Conservation (phyloP, 108 stramenopile species). For the Fistulifera pelliculosa region DNA sequence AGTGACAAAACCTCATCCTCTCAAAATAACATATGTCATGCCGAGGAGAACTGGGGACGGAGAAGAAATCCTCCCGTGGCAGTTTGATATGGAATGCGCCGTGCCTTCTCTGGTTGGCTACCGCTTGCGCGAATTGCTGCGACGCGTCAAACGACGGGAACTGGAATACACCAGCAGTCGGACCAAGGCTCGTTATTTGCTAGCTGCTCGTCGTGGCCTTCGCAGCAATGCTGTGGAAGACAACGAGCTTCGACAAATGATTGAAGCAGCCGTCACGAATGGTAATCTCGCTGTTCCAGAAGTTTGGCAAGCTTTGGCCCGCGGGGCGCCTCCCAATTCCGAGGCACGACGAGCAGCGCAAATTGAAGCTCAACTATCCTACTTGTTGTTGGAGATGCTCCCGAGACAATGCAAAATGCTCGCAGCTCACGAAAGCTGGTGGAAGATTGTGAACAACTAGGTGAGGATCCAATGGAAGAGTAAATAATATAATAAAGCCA, state of each 20-base stretch:
- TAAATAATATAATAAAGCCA: too few relatives aligned
- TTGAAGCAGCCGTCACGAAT: conserved; percentile 57
- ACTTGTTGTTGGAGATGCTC: conserved; percentile 17
- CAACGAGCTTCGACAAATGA: conserved; percentile 44
- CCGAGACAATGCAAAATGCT: too few relatives aligned
- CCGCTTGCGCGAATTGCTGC: conserved; percentile 57
- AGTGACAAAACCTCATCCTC: conserved; percentile 11
- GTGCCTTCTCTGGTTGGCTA: conserved; percentile 59
- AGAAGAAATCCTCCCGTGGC: conserved; percentile 5
- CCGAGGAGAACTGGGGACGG: conserved; percentile 7
- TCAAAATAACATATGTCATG: conserved; percentile 39
- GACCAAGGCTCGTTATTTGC: conserved; percentile 57
- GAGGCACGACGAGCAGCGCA: conserved; percentile 60
- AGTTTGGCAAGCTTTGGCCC: conserved; percentile 27
- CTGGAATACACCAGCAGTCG: conserved; percentile 69
- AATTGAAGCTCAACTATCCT: conserved; percentile 49
- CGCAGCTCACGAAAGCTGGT: too few relatives aligned
- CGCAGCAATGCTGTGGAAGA: conserved; percentile 12
- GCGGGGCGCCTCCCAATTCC: conserved; percentile 37
- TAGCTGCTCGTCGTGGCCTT: conserved; percentile 30
- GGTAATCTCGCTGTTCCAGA: conserved; percentile 25
- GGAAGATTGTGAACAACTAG: too few relatives aligned
- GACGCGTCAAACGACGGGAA: conserved; percentile 68
- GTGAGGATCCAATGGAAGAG: too few relatives aligned
- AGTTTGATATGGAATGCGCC: conserved; percentile 60